Percentiles rank a stretch among this genome's conserved stretches.
These are phyloP conservation scores for Cryptococcus deneoformans DNA, from an alignment of 1,284 basidiomycete genomes.

Conservation along the genomic window DNA sequence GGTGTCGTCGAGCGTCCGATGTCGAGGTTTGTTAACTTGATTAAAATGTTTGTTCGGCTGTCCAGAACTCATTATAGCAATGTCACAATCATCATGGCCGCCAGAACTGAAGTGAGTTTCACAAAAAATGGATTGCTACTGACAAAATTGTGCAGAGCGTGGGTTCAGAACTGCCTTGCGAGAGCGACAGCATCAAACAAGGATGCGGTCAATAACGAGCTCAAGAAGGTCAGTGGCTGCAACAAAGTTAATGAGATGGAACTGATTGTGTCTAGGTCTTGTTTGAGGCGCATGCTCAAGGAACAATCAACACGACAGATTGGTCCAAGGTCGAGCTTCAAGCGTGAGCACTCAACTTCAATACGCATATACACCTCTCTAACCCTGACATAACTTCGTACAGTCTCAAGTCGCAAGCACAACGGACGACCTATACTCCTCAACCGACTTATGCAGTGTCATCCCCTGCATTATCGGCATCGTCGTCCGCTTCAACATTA, in stretches of 20 bases:
- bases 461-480: neutral
- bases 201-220: constrained; percentile 44
- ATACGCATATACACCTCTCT: neutral
- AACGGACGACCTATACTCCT: constrained; percentile 21
- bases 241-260: neutral
- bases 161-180: constrained; percentile 47
- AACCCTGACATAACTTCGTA: neutral
- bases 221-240: constrained; percentile 39
- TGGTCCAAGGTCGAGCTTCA: constrained; percentile 46
- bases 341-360: constrained; percentile 26
- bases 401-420: constrained; percentile 35
- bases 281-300: constrained; percentile 46
- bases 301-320: constrained; percentile 44
- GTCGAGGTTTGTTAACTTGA: too few species aligned
- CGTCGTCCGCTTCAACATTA: constrained; percentile 14
- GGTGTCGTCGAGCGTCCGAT: too few species aligned
- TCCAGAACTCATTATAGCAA: neutral
- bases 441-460: constrained; percentile 1
- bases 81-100: constrained; percentile 37
- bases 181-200: constrained; percentile 47
- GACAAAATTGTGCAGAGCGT: constrained; percentile 27
- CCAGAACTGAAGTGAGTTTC: constrained; percentile 38
- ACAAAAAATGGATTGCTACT: neutral
- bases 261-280: constrained; percentile 29
- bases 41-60: too few species aligned